Base-by-base conservation (phyloP, 306 rosid species). In the Mucuna pruriens region DNA sequence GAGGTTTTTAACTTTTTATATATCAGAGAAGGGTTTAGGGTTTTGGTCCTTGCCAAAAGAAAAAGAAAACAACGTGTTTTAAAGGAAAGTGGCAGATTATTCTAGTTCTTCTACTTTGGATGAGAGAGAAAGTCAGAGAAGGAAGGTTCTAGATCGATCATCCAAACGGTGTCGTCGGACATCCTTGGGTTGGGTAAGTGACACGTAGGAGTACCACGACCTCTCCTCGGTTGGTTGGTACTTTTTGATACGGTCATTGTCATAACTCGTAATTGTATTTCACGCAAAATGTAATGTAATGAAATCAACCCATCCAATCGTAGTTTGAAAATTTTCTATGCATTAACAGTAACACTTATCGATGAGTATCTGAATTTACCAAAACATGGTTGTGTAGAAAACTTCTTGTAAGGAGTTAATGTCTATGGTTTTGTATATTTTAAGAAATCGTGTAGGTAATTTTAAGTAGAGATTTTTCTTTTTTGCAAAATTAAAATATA, bases 101-200 rank as follows among this genome's bases (percentile, higher is more conserved):
- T 86, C 92, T 79, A 73, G 90, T 55, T 52, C n/a, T 60, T 31
- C 44, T 70, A 1, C 55, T 77, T 65, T 45, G 51, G 12, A 45
- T 36, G 52, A 33, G 22, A 71, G 17, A 61, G 33, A 52, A 51
- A 52, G 34, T 38, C 74, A 20, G 61, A 4, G 4, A 19, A 76
- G 38, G 91, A 91, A 87, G 77, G 67, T 91, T 91, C 94, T 84
- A 58, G 92, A 84, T 83, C 3, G 20, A 13, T 40, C 7, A 33
- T 45, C 15, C 7, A 44, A 82, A 82, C 76, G 80, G 70, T 65
- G 85, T 52, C 85, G 85, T 68, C 1, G 0, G 17, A 10, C 11
- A 20, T 62, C 36, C 15, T 6, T 19, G 16, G 42, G 20, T 6
- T 19, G 16, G 31, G 31, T 52, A 44, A 9, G 72, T 71, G 72